Evolutionary conservation across 2,329 filamentous ascomycete genomes (phyloP), one percentile per base, ranked within the genome.

Genomic region (Metarhizium brunneum): DNA sequence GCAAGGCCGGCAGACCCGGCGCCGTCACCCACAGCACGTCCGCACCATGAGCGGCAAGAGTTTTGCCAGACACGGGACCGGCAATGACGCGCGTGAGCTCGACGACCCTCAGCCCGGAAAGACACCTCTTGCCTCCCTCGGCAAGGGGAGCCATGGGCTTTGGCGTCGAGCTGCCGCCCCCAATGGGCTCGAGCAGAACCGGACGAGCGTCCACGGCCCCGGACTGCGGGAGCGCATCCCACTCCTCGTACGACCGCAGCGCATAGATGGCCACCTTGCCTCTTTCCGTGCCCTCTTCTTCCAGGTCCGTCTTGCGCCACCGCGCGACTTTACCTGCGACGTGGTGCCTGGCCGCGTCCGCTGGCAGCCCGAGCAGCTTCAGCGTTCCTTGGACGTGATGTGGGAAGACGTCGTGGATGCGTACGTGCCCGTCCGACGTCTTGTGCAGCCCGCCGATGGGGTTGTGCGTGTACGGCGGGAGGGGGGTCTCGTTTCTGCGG

Each of bases 21-120:
- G 80, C 82, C 2, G 85, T 88, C 43, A 90, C 74, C 63, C 87
- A 86, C 57, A 90, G 74, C 1, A 90, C 85, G 54, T 84, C 79
- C 8, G 87, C 87, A 8, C 87, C 87, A 64, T 88, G 84, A 52
- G 87, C 85, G 18, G 85, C 85, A 1, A 90, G 76, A 0, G 81
- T 81, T 45, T 83, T 80, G 11, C 82, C 82, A 54, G 88, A 84
- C 1, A 84, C 80, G 11, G 86, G 86, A 0, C 84, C 86, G 11
- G 86, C 86, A 58, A 90, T 88, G 56, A 90, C 82, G 18, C 86
- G 82, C 63, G 84, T 87, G 52, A 90, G 71, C 66, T 90, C 87
- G 6, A 90, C 75, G 6, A 90, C 85, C 55, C 84, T 83, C 62
- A 90, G 74, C 0, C 86, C 86, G 68, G 73, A 43, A 74, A 81